Evolutionary conservation across 2,329 filamentous ascomycete genomes (phyloP).

Genomic region (Talaromyces sp.): DNA sequence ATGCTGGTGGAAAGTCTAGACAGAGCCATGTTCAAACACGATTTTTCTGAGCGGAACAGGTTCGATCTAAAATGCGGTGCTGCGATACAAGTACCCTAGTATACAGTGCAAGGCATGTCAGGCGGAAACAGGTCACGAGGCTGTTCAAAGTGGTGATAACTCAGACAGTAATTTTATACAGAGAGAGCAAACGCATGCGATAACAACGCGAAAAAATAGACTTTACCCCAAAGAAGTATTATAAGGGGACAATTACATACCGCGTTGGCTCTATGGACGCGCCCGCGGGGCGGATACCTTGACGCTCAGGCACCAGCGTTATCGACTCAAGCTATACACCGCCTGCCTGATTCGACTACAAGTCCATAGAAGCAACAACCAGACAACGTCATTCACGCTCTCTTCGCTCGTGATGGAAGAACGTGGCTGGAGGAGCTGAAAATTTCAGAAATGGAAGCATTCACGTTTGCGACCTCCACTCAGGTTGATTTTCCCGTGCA

Average conservation of each 20-base stretch:
- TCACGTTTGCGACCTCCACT: conserved; percentile 89
- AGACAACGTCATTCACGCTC: neutral
- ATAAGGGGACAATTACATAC: neutral
- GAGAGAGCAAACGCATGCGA: neutral
- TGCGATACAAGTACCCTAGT: neutral
- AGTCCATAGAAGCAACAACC: neutral
- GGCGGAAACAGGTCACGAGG: neutral
- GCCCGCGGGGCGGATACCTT: neutral
- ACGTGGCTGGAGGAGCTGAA: neutral
- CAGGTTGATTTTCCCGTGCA: conserved; percentile 69
- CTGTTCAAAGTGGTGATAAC: neutral
- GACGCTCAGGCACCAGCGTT: neutral
- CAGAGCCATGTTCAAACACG: conserved; percentile 12
- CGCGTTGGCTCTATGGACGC: conserved; percentile 6
- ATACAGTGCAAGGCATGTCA: neutral
- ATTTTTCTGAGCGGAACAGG: neutral
- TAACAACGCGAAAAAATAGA: conserved; percentile 5
- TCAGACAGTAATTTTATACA: neutral
- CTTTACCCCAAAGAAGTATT: neutral
- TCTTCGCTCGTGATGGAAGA: conserved; percentile 6
- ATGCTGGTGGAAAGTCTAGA: neutral
- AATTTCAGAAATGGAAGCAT: conserved; percentile 73
- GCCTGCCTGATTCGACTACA: neutral
- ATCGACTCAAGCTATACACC: neutral
- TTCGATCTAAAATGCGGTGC: conserved; percentile 11